Evolutionary conservation across 2,329 filamentous ascomycete species (phyloP).

Genomic region (Aschersonia sp.): DNA sequence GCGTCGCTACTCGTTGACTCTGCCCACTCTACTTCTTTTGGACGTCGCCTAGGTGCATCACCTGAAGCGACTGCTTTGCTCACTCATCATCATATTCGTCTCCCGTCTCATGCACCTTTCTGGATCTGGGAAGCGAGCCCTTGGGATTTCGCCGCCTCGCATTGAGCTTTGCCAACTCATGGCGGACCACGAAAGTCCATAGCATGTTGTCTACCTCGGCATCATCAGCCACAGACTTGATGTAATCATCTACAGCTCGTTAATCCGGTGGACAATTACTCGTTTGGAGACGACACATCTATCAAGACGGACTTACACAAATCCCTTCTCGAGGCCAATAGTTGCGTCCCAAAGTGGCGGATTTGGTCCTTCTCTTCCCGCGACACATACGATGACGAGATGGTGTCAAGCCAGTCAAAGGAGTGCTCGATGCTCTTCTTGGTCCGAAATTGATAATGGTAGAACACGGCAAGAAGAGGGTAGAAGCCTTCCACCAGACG

Average conservation of each 20-base stretch:
- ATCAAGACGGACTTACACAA: slow-evolving; percentile 17
- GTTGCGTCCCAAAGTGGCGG: slow-evolving; percentile 13
- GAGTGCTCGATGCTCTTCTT: slow-evolving; percentile 25
- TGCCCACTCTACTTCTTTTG: not conserved
- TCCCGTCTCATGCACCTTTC: slow-evolving; percentile 5
- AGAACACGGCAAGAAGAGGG: slow-evolving; percentile 22
- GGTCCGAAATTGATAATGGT: slow-evolving; percentile 25
- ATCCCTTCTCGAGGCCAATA: slow-evolving; percentile 18
- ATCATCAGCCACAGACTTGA: slow-evolving; percentile 13
- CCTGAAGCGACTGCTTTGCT: slow-evolving; percentile 8
- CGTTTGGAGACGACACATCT: not conserved
- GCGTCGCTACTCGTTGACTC: too few relatives aligned
- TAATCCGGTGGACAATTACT: not conserved
- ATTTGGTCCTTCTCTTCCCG: slow-evolving; percentile 13
- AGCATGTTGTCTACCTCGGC: slow-evolving; percentile 11
- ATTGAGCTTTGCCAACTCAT: slow-evolving; percentile 24
- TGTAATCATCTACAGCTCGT: slow-evolving; percentile 12
- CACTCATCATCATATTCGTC: slow-evolving; percentile 10
- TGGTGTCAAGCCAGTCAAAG: slow-evolving; percentile 21
- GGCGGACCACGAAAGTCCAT: slow-evolving; percentile 19
- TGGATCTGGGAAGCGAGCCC: slow-evolving; percentile 11
- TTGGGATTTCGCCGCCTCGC: slow-evolving; percentile 16
- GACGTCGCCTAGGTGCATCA: not conserved
- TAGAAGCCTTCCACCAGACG: slow-evolving; percentile 19
- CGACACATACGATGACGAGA: slow-evolving; percentile 11